A percentile compares a stretch with the other conserved stretches of the same genome.
phyloP scores from a whole-genome alignment of 306 rosid genomes.

The Cicer judaicum region DNA sequence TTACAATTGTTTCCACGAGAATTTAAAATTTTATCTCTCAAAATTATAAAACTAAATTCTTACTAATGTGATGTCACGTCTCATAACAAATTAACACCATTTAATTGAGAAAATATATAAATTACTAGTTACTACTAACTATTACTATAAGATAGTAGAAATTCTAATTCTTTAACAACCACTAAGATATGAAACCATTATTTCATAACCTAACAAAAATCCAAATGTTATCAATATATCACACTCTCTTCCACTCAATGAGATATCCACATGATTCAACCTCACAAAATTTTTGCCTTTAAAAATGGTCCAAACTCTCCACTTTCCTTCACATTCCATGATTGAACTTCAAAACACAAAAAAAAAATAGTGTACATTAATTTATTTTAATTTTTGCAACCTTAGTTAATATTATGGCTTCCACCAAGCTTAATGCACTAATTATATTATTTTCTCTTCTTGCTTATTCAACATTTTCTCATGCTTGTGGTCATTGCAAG shows the following conservation, averaged over 20 bases:
- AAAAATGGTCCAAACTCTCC: slow-evolving; percentile 35
- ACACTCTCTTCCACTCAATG: slow-evolving; percentile 58
- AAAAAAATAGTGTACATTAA: neutral
- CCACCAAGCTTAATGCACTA: slow-evolving; percentile 56
- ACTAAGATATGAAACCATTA: neutral
- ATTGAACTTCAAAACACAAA: slow-evolving; percentile 20
- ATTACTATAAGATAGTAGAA: slow-evolving; percentile 19
- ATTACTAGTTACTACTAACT: neutral
- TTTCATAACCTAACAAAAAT: slow-evolving; percentile 56
- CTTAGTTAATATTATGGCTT: slow-evolving; percentile 52
- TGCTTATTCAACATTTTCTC: slow-evolving; percentile 44
- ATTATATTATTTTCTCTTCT: slow-evolving; percentile 61
- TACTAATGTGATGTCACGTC: too few relatives aligned
- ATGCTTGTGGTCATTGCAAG: slow-evolving; percentile 56
- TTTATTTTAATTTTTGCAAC: neutral
- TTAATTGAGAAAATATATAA: slow-evolving; percentile 17
- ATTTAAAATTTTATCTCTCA: too few relatives aligned
- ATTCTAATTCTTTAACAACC: slow-evolving; percentile 17
- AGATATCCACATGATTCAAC: slow-evolving; percentile 41
- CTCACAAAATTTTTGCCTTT: slow-evolving; percentile 56
- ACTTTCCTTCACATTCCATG: slow-evolving; percentile 22
- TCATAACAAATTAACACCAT: neutral
- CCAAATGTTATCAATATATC: slow-evolving; percentile 49
- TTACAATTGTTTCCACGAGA: too few relatives aligned
- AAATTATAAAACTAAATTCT: too few relatives aligned